phyloP scores from a whole-genome alignment of 2,329 filamentous ascomycete species.

The Shiraia sp. region DNA sequence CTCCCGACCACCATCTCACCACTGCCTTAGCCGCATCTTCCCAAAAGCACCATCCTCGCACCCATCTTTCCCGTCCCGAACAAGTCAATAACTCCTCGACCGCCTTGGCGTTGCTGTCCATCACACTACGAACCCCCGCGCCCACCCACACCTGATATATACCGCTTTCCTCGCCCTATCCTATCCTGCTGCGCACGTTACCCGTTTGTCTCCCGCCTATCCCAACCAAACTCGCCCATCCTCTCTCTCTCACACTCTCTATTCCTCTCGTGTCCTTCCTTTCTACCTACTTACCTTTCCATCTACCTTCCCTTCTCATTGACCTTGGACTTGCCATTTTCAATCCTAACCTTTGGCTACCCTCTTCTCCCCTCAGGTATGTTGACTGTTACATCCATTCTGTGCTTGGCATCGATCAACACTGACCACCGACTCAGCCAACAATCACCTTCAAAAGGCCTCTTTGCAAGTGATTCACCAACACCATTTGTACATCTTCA shows the following conservation, averaged over 20 bases:
- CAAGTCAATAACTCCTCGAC: conserved; percentile 39
- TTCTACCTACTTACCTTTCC: too few relatives aligned
- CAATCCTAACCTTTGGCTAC: not conserved
- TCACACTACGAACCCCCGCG: conserved; percentile 30
- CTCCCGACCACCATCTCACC: conserved; percentile 37
- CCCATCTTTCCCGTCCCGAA: conserved; percentile 37
- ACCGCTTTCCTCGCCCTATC: conserved; percentile 34
- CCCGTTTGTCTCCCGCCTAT: conserved; percentile 25
- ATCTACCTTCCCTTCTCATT: too few relatives aligned
- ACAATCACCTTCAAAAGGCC: too few relatives aligned
- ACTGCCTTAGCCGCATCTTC: conserved; percentile 41
- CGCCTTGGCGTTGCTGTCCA: conserved; percentile 33
- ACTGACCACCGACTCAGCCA: conserved; percentile 11
- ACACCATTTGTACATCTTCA: too few relatives aligned
- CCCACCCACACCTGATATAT: conserved; percentile 41
- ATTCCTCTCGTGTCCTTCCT: too few relatives aligned
- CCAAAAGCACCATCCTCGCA: conserved; percentile 43
- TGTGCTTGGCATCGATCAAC: conserved; percentile 6
- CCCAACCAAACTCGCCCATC: too few relatives aligned
- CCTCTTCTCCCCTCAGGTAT: too few relatives aligned
- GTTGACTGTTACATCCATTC: too few relatives aligned
- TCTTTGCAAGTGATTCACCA: too few relatives aligned
- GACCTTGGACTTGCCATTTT: too few relatives aligned
- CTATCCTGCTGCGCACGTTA: too few relatives aligned
- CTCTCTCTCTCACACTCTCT: too few relatives aligned